These are phyloP conservation scores for Penicillium diatomitis DNA, from an alignment of 495 filamentous ascomycete genomes.

Conservation along the genomic window DNA sequence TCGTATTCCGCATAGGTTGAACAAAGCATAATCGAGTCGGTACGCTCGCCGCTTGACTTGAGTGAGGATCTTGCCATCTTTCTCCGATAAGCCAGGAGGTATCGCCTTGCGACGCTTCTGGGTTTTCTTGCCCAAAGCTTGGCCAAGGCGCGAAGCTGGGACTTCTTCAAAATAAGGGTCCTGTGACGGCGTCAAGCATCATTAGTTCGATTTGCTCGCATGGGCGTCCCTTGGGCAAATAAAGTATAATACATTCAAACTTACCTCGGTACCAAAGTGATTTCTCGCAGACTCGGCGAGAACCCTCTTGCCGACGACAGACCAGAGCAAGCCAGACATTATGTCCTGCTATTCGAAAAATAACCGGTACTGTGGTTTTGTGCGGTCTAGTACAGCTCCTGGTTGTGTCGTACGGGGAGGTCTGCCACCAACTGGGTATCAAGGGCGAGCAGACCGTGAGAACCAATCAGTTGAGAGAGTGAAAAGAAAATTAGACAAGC, in stretches of 20 bases:
- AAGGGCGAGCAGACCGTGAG: too few species aligned
- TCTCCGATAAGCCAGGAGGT: constrained; percentile 61
- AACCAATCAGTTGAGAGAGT: too few species aligned
- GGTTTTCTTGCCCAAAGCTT: constrained; percentile 47
- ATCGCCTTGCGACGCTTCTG: constrained; percentile 61
- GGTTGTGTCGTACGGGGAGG: too few species aligned
- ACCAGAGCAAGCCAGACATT: constrained; percentile 46
- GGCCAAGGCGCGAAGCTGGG: constrained; percentile 56
- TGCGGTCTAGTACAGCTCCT: background rate
- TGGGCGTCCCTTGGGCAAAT: too few species aligned
- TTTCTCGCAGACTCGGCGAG: constrained; percentile 57
- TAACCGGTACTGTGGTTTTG: too few species aligned
- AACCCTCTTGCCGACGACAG: constrained; percentile 55
- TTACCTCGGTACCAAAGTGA: constrained; percentile 59
- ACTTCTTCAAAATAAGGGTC: constrained; percentile 71
- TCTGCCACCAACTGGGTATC: too few species aligned
- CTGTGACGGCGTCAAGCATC: constrained; percentile 14
- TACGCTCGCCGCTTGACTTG: constrained; percentile 75
- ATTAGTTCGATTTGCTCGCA: too few species aligned
- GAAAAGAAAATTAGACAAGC: too few species aligned
- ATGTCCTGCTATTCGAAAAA: background rate
- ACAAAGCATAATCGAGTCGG: constrained; percentile 67
- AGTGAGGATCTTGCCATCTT: constrained; percentile 72
- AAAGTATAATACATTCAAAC: constrained; percentile 5
- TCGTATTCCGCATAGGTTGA: constrained; percentile 62